A percentile compares a stretch with the other conserved stretches of the same genome.
phyloP scores from a whole-genome alignment of 2,329 filamentous ascomycete genomes.

The Microdochium paspali region DNA sequence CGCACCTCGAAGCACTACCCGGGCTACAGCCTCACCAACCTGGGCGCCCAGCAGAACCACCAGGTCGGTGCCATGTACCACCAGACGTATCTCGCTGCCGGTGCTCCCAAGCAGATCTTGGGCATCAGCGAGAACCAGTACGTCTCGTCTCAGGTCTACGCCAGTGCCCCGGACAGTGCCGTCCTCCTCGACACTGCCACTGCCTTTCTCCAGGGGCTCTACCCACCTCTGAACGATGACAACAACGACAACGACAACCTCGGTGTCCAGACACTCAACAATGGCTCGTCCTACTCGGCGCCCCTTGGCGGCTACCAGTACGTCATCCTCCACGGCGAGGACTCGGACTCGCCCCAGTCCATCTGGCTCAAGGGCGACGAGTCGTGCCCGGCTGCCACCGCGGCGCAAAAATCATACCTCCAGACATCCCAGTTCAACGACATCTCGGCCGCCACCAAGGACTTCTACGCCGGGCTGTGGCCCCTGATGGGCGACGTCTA shows the following conservation, averaged over 20 bases:
- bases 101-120: conserved; percentile 50
- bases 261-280: conserved; percentile 55
- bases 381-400: conserved; percentile 44
- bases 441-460: conserved; percentile 39
- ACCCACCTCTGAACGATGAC: conserved; percentile 38
- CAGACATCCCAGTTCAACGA: conserved; percentile 32
- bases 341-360: conserved; percentile 41
- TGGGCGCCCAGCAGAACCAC: conserved; percentile 71
- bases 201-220: conserved; percentile 77
- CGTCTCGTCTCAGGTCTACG: conserved; percentile 59
- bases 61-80: conserved; percentile 68
- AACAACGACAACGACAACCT: conserved; percentile 45
- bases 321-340: conserved; percentile 60
- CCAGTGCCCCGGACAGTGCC: conserved; percentile 62
- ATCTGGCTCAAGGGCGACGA: conserved; percentile 51
- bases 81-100: conserved; percentile 58
- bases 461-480: conserved; percentile 47
- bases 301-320: conserved; percentile 79
- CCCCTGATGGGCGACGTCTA: conserved; percentile 48
- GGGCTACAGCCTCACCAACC: conserved; percentile 64
- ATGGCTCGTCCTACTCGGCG: conserved; percentile 55
- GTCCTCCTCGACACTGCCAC: conserved; percentile 74
- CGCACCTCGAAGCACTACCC: conserved; percentile 68
- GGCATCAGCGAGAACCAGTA: conserved; percentile 59
- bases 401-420: conserved; percentile 47